Conservation (phyloP, 441 rosid species). For the Populus hybrid region DNA sequence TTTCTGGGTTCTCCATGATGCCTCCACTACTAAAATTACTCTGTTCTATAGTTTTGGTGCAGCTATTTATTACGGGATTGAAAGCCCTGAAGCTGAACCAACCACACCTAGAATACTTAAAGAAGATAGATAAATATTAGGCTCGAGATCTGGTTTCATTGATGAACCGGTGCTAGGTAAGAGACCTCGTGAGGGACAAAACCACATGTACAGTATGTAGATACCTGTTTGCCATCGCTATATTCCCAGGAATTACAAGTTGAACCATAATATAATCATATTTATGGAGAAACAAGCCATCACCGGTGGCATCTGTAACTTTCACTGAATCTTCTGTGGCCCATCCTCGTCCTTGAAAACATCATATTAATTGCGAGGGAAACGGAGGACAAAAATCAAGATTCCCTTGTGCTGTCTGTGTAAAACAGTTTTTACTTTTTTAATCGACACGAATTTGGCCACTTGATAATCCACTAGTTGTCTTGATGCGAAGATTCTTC, state of each 20-base stretch:
- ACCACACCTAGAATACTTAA: background rate
- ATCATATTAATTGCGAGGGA: background rate
- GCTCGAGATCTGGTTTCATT: background rate
- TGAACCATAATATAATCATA: slow-evolving; percentile 12
- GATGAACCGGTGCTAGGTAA: background rate
- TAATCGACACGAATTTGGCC: slow-evolving; percentile 12
- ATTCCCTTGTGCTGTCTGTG: slow-evolving; percentile 31
- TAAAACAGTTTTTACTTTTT: background rate
- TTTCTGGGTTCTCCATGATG: too few species aligned
- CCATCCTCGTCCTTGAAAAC: slow-evolving; percentile 1
- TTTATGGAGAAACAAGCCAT: slow-evolving; percentile 14
- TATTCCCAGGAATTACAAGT: background rate
- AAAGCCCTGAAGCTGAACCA: background rate
- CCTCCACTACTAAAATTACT: background rate
- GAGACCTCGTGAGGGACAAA: background rate
- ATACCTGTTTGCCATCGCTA: background rate
- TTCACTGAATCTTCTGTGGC: slow-evolving; percentile 25
- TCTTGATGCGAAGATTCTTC: slow-evolving; percentile 23
- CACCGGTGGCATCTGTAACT: slow-evolving; percentile 4
- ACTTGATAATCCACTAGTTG: slow-evolving; percentile 24
- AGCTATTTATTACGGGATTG: background rate
- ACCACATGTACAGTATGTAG: background rate
- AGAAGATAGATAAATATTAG: background rate
- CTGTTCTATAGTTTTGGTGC: background rate
- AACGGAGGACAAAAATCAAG: slow-evolving; percentile 30